phyloP scores from a whole-genome alignment of 306 rosid species.

The Canavalia gladiata region DNA sequence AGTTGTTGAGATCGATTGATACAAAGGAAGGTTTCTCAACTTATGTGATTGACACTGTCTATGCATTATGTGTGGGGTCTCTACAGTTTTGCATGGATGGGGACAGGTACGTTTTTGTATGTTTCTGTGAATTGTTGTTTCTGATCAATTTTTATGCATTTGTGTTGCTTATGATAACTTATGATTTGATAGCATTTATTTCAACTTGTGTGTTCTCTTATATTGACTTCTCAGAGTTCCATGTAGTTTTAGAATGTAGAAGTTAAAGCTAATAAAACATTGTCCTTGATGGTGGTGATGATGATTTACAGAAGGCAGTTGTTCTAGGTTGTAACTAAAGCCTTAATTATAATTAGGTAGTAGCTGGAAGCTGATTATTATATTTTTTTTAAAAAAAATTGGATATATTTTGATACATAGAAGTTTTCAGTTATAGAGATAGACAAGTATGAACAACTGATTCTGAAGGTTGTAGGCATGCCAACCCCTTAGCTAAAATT shows the following conservation, averaged over 20 bases:
- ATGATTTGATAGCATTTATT: slow-evolving; percentile 6
- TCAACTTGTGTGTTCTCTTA: neutral
- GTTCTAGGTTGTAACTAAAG: neutral
- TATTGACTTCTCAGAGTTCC: neutral
- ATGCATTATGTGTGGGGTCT: slow-evolving; percentile 73
- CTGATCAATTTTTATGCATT: slow-evolving; percentile 20
- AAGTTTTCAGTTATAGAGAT: neutral
- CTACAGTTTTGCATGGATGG: slow-evolving; percentile 76
- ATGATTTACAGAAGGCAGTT: neutral
- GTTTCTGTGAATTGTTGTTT: slow-evolving; percentile 39
- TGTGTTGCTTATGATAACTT: slow-evolving; percentile 3
- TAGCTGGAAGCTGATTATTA: slow-evolving; percentile 22
- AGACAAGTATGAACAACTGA: neutral
- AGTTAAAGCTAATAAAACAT: slow-evolving; percentile 13
- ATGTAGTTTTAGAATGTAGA: neutral
- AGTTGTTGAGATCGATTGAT: slow-evolving; percentile 73
- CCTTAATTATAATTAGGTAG: neutral
- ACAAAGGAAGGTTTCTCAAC: slow-evolving; percentile 65
- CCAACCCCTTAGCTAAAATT: neutral
- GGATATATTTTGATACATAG: neutral
- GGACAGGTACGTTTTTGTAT: slow-evolving; percentile 65
- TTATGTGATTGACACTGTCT: slow-evolving; percentile 67
- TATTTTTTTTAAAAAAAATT: neutral
- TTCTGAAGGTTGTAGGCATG: slow-evolving; percentile 14
- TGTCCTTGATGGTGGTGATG: neutral